Evolutionary conservation across 306 rosid genomes (phyloP), one percentile per base, ranked within the genome.

Genomic region (Casuarina equisetifolia): DNA sequence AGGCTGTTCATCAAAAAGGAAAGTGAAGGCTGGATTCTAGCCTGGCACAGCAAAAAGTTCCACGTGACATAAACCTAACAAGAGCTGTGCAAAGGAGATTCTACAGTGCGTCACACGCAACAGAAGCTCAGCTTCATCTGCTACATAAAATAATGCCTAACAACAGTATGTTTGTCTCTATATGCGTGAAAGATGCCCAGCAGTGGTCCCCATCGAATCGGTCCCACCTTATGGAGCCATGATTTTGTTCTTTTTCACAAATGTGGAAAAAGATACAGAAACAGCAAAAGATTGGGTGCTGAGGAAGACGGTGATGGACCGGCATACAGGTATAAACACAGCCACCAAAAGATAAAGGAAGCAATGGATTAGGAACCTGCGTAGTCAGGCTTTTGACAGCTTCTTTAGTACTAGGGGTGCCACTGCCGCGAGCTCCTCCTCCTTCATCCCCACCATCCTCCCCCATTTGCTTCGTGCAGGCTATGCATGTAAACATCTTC

Each of bases 321-420:
- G 12, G 51, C 49, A 75, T 75, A 57, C 0, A 57, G 2, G 9
- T 25, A 25, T 20, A 2, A 2, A 20, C 3, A 20, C 4, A 20
- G 4, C 15, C 1, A 62, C 8, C 39, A 15, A 78, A 1, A 71
- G 50, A 79, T 69, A 66, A 46, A 61, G 57, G 61, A 72, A 76
- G 74, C 67, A 53, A 13, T 66, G 80, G 83, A 75, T 58, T 78
- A 74, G 76, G 88, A 83, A 94, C 98, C 98, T 94, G 96, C 53
- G 92, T 74, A 69, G 97, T 91, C 81, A 94, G 92, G 88, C 96
- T 90, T 89, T 94, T 94, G 92, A 90, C 92, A 90, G 96, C 91
- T 90, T 91, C 96, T 89, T 91, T 90, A 73, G 96, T 89, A 89
- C 83, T 93, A 74, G 98, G 98, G 74, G 96, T 91, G 87, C 96